Evolutionary conservation across 139 green algal genomes (phyloP), one percentile per base, ranked within the genome.

Genomic region (Chlorella sorokiniana): DNA sequence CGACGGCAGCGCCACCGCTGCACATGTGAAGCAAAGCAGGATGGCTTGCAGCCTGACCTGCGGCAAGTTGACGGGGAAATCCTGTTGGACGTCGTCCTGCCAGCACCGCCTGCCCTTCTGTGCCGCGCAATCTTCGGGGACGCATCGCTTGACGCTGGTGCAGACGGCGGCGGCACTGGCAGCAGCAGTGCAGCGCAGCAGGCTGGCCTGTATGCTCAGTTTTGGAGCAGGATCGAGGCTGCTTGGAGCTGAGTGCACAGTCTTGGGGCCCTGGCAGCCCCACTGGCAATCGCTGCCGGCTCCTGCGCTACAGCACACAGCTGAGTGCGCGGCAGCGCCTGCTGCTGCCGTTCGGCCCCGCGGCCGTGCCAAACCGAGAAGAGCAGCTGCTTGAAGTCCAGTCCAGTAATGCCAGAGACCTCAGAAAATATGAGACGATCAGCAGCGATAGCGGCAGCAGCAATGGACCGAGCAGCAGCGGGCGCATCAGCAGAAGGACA

Each of bases 321-420:
- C 42, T 84, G 18, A 70, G 29, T 7, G 42, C 3, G 40, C 64
- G 44, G n/a, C 62, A 73, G 69, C 78, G 69, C 40, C 52, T 69
- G 73, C 73, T 79, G 37, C 73, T 79, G 73, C 73, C 73, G 25
- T 42, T 79, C 29, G 73, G 68, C n/a, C 56, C 41, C 7, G 31
- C n/a, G 20, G 59, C 61, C 22, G 59, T 71, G 40, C 31, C 3
- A 1, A 72, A 81, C 42, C 22, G 6, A 9, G 59, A 73, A 1
- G 76, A 73, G 42, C 76, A 79, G 73, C 54, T 27, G 23, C 9
- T 79, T 9, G 64, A 29, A n/a, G 22, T 18, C 31, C 64, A 71
- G 35, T 4, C 2, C 44, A 41, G 18, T 42, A 29, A 22, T 16
- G 44, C 31, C 16, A 16, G 11, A 25, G 16, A 59, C 48, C 16